Evolutionary conservation across 495 filamentous ascomycete species (phyloP), one percentile per base, ranked within the genome.

Genomic region (Podospora pseudoanserina): DNA sequence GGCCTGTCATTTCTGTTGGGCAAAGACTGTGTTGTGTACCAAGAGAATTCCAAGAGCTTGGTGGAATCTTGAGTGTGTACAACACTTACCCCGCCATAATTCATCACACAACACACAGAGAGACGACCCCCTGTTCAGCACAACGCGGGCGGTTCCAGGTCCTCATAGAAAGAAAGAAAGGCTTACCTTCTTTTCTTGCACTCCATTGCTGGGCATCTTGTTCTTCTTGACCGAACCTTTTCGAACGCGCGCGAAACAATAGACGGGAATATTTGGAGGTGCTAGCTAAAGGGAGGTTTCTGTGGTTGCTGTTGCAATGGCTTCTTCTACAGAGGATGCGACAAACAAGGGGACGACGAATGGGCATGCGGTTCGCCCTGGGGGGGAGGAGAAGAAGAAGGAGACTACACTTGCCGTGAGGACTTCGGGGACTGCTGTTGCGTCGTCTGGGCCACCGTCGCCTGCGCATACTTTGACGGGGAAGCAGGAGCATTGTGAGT

Each of bases 401-500:
- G 20, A 63, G 39, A 49, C 39, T 13, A 49, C 39, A 11, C 39
- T 49, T 49, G 39, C 39, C 18, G 39, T 49, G 39, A 49, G 39
- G 39, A 49, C 39, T 5, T 49, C 39, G 15, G 39, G 39, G 39
- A 16, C 68, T 16, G 61, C 18, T 44, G 30, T 19, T 49, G 61
- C 16, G 4, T 11, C 16, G 4, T 20, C 28, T 19, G 32, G 27
- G 20, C 27, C 62, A 23, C 30, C 66, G 27, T 64, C 63, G 55
- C 74, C 77, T 15, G 69, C 70, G 60, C 80, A 83, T 68, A 73
- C 75, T 34, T 80, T 99, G 70, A 97, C 93, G 2, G 95, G 95
- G 66, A 98, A 97, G 80, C 96, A 99, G 85, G 95, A 99, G 79
- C 96, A 99, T 77, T 99, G 94, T 97, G 78, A 67, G 89, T 79